A percentile compares a stretch with the other conserved stretches of the same genome.
phyloP scores from a whole-genome alignment of 495 filamentous ascomycete species.

The Penicillium verhagenii region DNA sequence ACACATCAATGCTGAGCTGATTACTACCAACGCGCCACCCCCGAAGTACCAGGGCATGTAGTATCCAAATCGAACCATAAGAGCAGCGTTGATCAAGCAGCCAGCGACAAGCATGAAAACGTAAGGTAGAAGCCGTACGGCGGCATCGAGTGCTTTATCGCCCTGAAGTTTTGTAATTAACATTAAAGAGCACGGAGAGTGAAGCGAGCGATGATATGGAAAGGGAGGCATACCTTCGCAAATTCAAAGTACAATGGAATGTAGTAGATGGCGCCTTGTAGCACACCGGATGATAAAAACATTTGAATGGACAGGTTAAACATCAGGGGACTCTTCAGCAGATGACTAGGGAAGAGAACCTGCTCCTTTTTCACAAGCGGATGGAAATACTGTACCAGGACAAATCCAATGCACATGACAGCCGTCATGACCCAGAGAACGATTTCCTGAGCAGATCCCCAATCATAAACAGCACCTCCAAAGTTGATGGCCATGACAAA shows the following conservation, averaged over 20 bases:
- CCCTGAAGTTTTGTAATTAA: slow-evolving; percentile 22
- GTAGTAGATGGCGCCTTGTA: slow-evolving; percentile 1
- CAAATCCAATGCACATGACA: not conserved
- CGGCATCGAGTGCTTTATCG: not conserved
- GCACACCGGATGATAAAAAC: not conserved
- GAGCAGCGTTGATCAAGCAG: slow-evolving; percentile 27
- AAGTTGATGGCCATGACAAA: slow-evolving; percentile 6
- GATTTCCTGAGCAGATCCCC: not conserved
- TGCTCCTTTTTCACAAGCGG: not conserved
- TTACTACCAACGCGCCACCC: slow-evolving; percentile 24
- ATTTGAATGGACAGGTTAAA: not conserved
- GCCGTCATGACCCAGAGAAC: slow-evolving; percentile 1
- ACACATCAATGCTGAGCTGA: slow-evolving; percentile 13
- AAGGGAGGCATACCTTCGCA: not conserved
- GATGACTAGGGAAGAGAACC: not conserved
- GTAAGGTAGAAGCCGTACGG: slow-evolving; percentile 3
- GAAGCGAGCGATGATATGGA: not conserved
- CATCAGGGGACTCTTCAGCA: not conserved
- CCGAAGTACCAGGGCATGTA: slow-evolving; percentile 53
- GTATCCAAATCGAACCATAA: slow-evolving; percentile 48
- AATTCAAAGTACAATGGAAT: slow-evolving; percentile 6
- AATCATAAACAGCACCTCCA: slow-evolving; percentile 3
- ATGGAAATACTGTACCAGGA: slow-evolving; percentile 9
- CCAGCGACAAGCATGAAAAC: slow-evolving; percentile 19
- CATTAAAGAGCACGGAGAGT: slow-evolving; percentile 40